Conservation (phyloP, 768 basidiomycete species). For the Tubosaeta sp. region DNA sequence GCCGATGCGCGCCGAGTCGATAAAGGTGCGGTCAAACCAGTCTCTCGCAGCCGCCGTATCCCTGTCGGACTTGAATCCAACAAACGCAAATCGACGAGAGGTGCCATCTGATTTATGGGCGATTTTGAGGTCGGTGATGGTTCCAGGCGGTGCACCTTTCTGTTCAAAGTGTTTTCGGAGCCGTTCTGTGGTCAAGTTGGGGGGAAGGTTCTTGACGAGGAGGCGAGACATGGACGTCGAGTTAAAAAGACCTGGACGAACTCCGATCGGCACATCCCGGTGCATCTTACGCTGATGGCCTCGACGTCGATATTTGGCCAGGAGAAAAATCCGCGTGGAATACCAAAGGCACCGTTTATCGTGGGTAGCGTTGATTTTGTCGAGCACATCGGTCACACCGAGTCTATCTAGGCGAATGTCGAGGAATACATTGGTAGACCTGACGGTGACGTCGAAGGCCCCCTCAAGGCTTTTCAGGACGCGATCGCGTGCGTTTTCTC, state of each 20-base stretch:
- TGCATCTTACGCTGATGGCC: conserved; percentile 12
- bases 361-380: conserved; percentile 42
- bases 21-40: conserved; percentile 83
- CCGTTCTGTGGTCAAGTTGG: conserved; percentile 58
- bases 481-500: conserved; percentile 75
- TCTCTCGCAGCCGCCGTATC: conserved; percentile 72
- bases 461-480: conserved; percentile 82
- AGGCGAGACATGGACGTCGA: conserved; percentile 65
- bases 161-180: conserved; percentile 68
- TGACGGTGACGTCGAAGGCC: conserved; percentile 71
- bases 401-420: conserved; percentile 64
- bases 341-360: conserved; percentile 93
- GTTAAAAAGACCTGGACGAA: not conserved
- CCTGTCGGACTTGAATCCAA: conserved; percentile 79
- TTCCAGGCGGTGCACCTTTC: conserved; percentile 54
- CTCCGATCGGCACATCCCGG: conserved; percentile 27
- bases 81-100: conserved; percentile 84
- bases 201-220: conserved; percentile 77
- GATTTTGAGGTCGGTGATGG: conserved; percentile 84
- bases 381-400: not conserved
- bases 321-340: conserved; percentile 83
- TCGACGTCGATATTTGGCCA: conserved; percentile 29
- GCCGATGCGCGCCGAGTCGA: conserved; percentile 72
- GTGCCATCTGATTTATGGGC: conserved; percentile 73
- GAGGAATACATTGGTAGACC: conserved; percentile 80